phyloP scores from a whole-genome alignment of 2,329 filamentous ascomycete species.

The Trichothecium roseum region DNA sequence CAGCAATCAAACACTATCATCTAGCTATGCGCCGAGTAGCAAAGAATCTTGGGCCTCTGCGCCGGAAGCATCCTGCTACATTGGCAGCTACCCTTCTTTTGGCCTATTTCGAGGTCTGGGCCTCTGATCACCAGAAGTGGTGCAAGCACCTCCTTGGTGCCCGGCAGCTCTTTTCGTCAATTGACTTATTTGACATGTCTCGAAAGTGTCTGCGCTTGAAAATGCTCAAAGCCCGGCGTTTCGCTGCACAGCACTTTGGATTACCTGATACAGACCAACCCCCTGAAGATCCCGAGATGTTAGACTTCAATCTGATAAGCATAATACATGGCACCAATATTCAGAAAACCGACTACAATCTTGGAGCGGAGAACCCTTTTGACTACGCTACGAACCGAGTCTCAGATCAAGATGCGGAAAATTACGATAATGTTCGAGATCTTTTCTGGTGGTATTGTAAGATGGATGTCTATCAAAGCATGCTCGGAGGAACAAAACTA shows the following conservation, averaged over 20 bases:
- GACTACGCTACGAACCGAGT: constrained; percentile 11
- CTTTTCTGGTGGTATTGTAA: constrained; percentile 95
- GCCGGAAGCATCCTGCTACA: constrained; percentile 66
- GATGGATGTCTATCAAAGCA: constrained; percentile 85
- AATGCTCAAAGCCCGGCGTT: constrained; percentile 16
- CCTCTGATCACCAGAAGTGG: constrained; percentile 92
- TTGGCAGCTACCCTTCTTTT: constrained; percentile 81
- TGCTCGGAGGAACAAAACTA: constrained; percentile 74
- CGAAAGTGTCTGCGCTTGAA: constrained; percentile 58
- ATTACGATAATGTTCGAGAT: constrained; percentile 73
- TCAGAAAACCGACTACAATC: constrained; percentile 25
- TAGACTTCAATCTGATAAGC: constrained; percentile 30
- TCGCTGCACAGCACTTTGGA: constrained; percentile 1
- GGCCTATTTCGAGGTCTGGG: constrained; percentile 90
- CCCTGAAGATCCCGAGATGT: constrained; percentile 21
- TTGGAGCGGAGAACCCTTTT: constrained; percentile 16
- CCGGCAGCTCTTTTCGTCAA: constrained; percentile 70
- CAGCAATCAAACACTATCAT: constrained; percentile 84
- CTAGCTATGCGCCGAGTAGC: constrained; percentile 71
- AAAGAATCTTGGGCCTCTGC: constrained; percentile 58
- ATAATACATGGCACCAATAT: constrained; percentile 29
- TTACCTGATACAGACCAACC: background rate
- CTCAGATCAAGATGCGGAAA: constrained; percentile 59
- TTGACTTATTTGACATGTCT: constrained; percentile 67
- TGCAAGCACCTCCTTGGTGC: constrained; percentile 83